Base-by-base conservation (phyloP, 495 filamentous ascomycete genomes). In the Podospora fimiseda region DNA sequence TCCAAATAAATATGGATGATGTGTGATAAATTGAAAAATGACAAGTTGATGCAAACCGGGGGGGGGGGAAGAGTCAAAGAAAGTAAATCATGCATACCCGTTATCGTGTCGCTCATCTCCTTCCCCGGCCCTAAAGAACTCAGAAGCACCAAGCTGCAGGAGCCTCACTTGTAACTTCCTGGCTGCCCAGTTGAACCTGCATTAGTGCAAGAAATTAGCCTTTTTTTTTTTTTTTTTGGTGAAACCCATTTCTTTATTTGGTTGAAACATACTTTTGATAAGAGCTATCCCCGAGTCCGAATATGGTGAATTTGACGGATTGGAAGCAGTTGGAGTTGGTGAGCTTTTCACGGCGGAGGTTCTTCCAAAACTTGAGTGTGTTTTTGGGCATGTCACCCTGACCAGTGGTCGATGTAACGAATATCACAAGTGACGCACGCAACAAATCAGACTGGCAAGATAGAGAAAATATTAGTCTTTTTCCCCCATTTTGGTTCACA, bases 251-350 rank as follows among this genome's bases (percentile, higher is more conserved):
- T n/a, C 11, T 21, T 2, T 27, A 30, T 16, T n/a, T n/a, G 13
- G 24, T 19, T 11, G 23, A 23, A 39, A 8, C n/a, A 13, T 76
- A 92, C 87, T 92, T 89, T 3, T 84, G 80, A 78, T 99, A 99
- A 2, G 89, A 93, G 59, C 85, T 95, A 69, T 99, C 91, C 1
- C 93, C 93, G 14, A 96, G 76, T 5, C 93, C 94, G 75, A 99
- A 96, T 0, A 82, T 85, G 15, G 87, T 80, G 67, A 95, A 95
- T 1, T 74, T 73, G 16, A 94, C 72, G 19, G 74, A 72, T 15
- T 68, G 60, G 40, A 99, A 73, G 59, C 80, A 91, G 48, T 79
- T 82, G 18, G 80, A 70, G 23, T 84, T 81, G 41, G 83, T 82
- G 24, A 99, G 80, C 57, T 82, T 87, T 63, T 86, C 87, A 40